phyloP scores from a whole-genome alignment of 2,329 filamentous ascomycete genomes.

The Cladosporium sp. region DNA sequence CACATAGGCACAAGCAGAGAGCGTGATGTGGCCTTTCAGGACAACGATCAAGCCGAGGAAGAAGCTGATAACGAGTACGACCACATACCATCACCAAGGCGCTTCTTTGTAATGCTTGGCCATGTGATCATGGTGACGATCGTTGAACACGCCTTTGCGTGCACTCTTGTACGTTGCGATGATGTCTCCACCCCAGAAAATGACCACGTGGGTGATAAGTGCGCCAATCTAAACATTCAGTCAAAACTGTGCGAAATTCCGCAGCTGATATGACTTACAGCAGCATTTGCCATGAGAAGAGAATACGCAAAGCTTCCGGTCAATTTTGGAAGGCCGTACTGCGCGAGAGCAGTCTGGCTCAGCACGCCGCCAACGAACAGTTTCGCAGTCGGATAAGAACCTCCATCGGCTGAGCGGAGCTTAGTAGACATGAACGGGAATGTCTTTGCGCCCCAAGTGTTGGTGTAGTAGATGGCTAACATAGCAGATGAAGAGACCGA shows the following conservation, averaged over 20 bases:
- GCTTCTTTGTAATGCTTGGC: constrained; percentile 50
- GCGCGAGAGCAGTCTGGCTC: constrained; percentile 37
- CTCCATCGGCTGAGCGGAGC: constrained; percentile 38
- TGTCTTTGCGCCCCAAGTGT: constrained; percentile 44
- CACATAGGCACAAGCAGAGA: constrained; percentile 33
- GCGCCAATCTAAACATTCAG: constrained; percentile 44
- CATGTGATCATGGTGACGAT: constrained; percentile 50
- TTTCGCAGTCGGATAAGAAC: constrained; percentile 14
- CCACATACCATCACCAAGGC: constrained; percentile 35
- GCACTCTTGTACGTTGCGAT: constrained; percentile 45
- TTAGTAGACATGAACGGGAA: constrained; percentile 55
- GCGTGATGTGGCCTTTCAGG: constrained; percentile 29
- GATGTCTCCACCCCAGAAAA: constrained; percentile 57
- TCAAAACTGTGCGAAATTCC: not conserved
- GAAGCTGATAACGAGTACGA: constrained; percentile 30
- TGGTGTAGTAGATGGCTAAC: constrained; percentile 50
- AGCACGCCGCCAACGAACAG: constrained; percentile 35
- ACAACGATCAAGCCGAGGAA: constrained; percentile 25
- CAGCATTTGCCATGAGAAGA: constrained; percentile 56
- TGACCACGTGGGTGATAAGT: constrained; percentile 47
- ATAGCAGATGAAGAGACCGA: constrained; percentile 52
- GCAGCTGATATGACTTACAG: constrained; percentile 23
- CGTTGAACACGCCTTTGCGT: constrained; percentile 29
- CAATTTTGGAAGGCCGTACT: constrained; percentile 46
- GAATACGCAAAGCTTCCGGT: constrained; percentile 19